Conservation (phyloP, 2,329 filamentous ascomycete genomes). For the Fusarium subglutinans region DNA sequence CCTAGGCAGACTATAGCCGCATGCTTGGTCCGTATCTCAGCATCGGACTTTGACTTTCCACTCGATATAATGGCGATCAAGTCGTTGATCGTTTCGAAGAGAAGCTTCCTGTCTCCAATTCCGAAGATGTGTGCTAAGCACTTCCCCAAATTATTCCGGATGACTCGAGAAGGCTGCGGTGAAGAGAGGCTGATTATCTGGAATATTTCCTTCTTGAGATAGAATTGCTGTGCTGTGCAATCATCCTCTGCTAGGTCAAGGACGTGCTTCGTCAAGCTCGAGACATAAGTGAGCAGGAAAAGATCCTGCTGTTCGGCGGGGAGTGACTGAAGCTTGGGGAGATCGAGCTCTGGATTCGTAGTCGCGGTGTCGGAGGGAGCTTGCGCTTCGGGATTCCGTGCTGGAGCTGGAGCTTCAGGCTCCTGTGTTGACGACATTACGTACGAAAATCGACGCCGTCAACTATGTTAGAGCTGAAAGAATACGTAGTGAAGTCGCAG, state of each 20-base stretch:
- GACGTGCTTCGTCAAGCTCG: constrained; percentile 83
- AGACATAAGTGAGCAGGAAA: constrained; percentile 88
- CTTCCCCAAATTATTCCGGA: constrained; percentile 87
- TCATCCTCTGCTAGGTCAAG: constrained; percentile 77
- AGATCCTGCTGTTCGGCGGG: constrained; percentile 96
- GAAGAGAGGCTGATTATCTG: constrained; percentile 88
- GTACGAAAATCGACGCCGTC: constrained; percentile 28
- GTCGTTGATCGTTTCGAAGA: constrained; percentile 96
- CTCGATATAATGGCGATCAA: constrained; percentile 76
- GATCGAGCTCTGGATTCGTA: constrained; percentile 81
- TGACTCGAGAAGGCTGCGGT: constrained; percentile 85
- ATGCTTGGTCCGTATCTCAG: constrained; percentile 82
- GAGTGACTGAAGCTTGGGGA: constrained; percentile 87
- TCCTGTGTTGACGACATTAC: constrained; percentile 52
- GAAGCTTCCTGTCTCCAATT: constrained; percentile 86
- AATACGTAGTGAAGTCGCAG: constrained; percentile 4
- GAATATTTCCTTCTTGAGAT: constrained; percentile 93
- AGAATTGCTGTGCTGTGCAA: constrained; percentile 87
- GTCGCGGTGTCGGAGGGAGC: constrained; percentile 52
- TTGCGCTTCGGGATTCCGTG: constrained; percentile 44
- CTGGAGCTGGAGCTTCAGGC: constrained; percentile 49
- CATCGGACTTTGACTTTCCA: constrained; percentile 78
- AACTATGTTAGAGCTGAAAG: constrained; percentile 22
- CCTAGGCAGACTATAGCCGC: constrained; percentile 88
- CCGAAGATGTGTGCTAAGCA: constrained; percentile 85